Percentiles rank a stretch among this genome's conserved stretches.
phyloP scores from a whole-genome alignment of 192 early-diverging fungal genomes.

The Rhizoclosmatium sp. region DNA sequence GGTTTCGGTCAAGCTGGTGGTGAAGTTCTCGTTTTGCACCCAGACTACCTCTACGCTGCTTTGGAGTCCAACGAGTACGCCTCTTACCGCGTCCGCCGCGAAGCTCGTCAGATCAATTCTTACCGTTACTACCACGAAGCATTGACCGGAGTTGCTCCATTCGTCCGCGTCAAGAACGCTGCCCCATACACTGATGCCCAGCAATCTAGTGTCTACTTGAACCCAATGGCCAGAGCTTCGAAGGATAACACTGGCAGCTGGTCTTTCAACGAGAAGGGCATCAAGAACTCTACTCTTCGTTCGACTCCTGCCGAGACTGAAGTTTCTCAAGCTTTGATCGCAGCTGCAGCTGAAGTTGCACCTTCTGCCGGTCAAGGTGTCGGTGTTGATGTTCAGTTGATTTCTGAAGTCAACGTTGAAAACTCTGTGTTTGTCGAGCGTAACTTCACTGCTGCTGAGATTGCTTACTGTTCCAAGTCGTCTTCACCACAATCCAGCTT shows the following conservation, averaged over 20 bases:
- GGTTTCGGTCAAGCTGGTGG: constrained; percentile 96
- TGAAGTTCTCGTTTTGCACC: constrained; percentile 86
- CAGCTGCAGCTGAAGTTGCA: constrained; percentile 51
- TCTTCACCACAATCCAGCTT: constrained; percentile 84
- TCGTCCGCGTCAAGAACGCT: constrained; percentile 86
- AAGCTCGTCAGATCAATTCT: constrained; percentile 74
- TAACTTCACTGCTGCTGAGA: constrained; percentile 88
- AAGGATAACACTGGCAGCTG: constrained; percentile 78
- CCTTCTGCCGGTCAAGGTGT: constrained; percentile 43
- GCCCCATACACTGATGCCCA: constrained; percentile 86
- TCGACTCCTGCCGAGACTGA: constrained; percentile 59
- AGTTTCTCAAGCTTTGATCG: constrained; percentile 60
- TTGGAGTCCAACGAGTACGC: constrained; percentile 75
- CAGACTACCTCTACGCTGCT: constrained; percentile 83
- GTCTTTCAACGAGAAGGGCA: constrained; percentile 62
- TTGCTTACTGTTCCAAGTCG: constrained; percentile 74
- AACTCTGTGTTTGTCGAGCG: constrained; percentile 88
- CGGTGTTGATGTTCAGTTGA: constrained; percentile 87
- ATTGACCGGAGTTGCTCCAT: constrained; percentile 78
- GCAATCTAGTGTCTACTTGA: constrained; percentile 84
- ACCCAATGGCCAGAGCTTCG: constrained; percentile 83
- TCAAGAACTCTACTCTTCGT: constrained; percentile 31
- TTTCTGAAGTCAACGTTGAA: constrained; percentile 79
- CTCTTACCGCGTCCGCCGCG: constrained; percentile 72
- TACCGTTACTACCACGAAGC: constrained; percentile 94